Evolutionary conservation across 129 eudicot species (phyloP), one percentile per base, ranked within the genome.

Genomic region (Logfia minima): DNA sequence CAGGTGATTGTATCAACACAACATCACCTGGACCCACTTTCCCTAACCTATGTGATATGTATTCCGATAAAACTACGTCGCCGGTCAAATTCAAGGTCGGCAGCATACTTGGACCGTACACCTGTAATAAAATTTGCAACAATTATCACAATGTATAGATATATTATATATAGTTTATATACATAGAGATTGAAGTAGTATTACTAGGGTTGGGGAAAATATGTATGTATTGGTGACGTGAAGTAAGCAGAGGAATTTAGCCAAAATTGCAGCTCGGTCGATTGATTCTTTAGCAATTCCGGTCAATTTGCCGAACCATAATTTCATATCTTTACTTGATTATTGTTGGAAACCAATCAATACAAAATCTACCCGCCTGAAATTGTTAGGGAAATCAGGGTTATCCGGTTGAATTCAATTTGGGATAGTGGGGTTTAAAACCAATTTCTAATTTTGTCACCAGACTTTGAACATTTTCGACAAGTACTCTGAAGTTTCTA

Each of bases 41-140:
- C 61, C 95, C 95, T 6, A 90, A 34, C 76, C 88, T 77, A 56
- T 84, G 80, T 17, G 95, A 86, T 24, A 88, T 18, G 51, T 81
- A 84, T 65, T 93, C 98, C 24, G 86, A 70, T 66, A 93, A 75
- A n/a, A 88, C 31, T 4, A 93, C 98, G 45, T 93, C 98, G 10
- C 98, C 98, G 56, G 92, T 84, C 82, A 90, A 74, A 77, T 93
- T 93, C 82, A 93, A 45, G 16, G 98, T 93, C 59, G 98, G 98
- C 8, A 93, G 80, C 98, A 93, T 93, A 80, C 98, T 93, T 17
- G 95, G 92, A 1, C 98, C 98, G 45, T 88, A 82, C 35, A 88
- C 96, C 98, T 92, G 79, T 56, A 75, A 43, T 29, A 17, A 29
- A 43, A 74, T 28, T 8, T 56, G 22, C 34, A 52, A 17, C 52